Evolutionary conservation across 164 flowering plant species (phyloP), one percentile per base, ranked within the genome.

Genomic region (Stephania japonica): DNA sequence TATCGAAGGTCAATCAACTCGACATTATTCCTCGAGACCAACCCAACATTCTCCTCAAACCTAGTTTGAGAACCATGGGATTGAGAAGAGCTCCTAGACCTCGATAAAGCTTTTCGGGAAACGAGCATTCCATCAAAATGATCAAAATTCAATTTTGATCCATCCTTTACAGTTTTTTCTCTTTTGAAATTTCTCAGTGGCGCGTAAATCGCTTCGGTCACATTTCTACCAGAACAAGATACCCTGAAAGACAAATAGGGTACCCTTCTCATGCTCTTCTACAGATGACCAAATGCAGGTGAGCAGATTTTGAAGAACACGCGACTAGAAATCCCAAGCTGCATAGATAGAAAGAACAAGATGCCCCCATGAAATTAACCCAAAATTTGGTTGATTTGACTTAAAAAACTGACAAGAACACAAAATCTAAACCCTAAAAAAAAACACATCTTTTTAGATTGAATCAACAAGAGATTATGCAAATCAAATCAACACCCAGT

Each of bases 261-360:
- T 72, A 83, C 56, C 76, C 85, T 76, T 83, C 87, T 85, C 94
- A 88, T 90, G 56, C 65, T 77, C 75, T 38, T 32, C 14, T 41
- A 43, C 42, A 18, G 67, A 7, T 42, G 11, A 1, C 10, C 19
- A 7, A 27, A 27, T 13, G 42, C 38, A 70, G 42, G n/a, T 16
- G 12, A 16, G 14, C 41, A n/a, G n/a, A 19, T 56, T 56, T 56
- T 6, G 21, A 56, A 56, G 63, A 21, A 56, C 7, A 21, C 7
- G 1, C 63, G 21, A 4, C 1, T 18, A 56, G 23, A 19, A 56
- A 19, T 56, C n/a, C 63, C 24, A 56, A 56, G 63, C 63, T 56
- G 63, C 63, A 56, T 14, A 56, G 63, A 56, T 18, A 56, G 63
- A 56, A 19, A 18, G n/a, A 32, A 32, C 38, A 32, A 32, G 38